These are phyloP conservation scores for Penicillium silybi DNA, from an alignment of 495 filamentous ascomycete genomes.

Conservation along the genomic window DNA sequence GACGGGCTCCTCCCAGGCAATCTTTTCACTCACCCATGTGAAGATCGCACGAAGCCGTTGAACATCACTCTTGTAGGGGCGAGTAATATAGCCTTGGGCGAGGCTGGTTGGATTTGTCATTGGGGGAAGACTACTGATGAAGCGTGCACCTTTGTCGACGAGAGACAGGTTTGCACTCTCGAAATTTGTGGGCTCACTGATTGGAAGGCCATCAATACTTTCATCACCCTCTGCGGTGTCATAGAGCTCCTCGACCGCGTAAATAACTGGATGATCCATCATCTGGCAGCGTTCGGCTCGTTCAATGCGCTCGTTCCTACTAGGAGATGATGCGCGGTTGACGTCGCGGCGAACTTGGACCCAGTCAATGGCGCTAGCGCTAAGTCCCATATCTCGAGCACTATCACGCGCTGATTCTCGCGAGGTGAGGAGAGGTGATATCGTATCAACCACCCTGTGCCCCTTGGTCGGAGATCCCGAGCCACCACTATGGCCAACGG, in stretches of 20 bases:
- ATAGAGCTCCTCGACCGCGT: conserved; percentile 81
- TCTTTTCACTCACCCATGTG: conserved; percentile 92
- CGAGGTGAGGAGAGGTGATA: conserved; percentile 32
- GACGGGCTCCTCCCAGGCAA: conserved; percentile 94
- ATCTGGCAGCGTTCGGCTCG: conserved; percentile 90
- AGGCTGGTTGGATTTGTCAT: conserved; percentile 80
- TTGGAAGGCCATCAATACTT: conserved; percentile 75
- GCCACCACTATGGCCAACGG: conserved; percentile 53
- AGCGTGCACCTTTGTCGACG: conserved; percentile 94
- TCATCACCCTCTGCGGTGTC: conserved; percentile 89
- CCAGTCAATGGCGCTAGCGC: conserved; percentile 70
- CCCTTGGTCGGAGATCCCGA: conserved; percentile 49
- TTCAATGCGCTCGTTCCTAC: conserved; percentile 80
- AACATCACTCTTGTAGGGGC: conserved; percentile 91
- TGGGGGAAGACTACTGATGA: conserved; percentile 84
- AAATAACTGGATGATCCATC: conserved; percentile 84
- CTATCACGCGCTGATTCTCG: conserved; percentile 39
- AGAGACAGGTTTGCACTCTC: conserved; percentile 69
- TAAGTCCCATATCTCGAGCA: conserved; percentile 64
- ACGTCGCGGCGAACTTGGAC: conserved; percentile 93
- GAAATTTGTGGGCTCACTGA: conserved; percentile 82
- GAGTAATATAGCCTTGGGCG: conserved; percentile 87
- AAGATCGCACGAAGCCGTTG: conserved; percentile 92
- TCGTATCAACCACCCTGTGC: conserved; percentile 28
- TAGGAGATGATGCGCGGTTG: conserved; percentile 89